Base-by-base conservation (phyloP, 768 basidiomycete species). In the Mycena olivaceomarginata region DNA sequence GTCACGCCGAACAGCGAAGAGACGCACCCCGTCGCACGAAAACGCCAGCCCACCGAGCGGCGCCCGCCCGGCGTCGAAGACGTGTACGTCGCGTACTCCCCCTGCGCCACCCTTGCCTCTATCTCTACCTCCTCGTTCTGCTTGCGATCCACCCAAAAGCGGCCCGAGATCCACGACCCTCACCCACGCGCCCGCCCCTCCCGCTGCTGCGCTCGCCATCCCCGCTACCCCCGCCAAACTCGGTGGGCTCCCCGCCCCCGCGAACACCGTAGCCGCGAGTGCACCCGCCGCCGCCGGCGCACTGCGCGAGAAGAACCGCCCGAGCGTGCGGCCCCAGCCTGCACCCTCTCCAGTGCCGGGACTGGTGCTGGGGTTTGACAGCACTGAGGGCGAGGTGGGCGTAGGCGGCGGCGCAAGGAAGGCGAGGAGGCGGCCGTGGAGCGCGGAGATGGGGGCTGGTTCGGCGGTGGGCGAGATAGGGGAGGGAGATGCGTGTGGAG, bases 171-270 rank as follows among this genome's bases (percentile, higher is more conserved):
- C 78, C 7, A 79, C 72, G 8, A 76, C 69, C 3, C 78, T 39
- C n/a, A 79, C 72, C 72, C 75, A 79, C 4, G 92, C 95, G 20
- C 92, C 46, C 93, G 84, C 16, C 93, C 93, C 80, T 94, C 93
- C 10, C 77, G 70, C 9, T 89, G 88, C 37, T 84, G 85, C 15
- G 94, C 84, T 15, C 84, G 18, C 43, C 41, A 22, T 7, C n/a
- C 4, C 20, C 51, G 18, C 51, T n/a, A 8, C 20, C 20, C 51
- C 51, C 51, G 18, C 18, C 51, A 31, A 31, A 31, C 31, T 31
- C 31, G 62, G 62, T n/a, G 62, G 40, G 40, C 62, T 64, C 20
- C 62, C 62, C 57, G 57, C 57, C 40, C 25, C 62, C 37, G 63
- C 9, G 41, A 64, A 25, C 4, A 60, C 46, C 53, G 20, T 31